Conservation (phyloP, 139 green algal genomes). For the Chlorella ohadii region DNA sequence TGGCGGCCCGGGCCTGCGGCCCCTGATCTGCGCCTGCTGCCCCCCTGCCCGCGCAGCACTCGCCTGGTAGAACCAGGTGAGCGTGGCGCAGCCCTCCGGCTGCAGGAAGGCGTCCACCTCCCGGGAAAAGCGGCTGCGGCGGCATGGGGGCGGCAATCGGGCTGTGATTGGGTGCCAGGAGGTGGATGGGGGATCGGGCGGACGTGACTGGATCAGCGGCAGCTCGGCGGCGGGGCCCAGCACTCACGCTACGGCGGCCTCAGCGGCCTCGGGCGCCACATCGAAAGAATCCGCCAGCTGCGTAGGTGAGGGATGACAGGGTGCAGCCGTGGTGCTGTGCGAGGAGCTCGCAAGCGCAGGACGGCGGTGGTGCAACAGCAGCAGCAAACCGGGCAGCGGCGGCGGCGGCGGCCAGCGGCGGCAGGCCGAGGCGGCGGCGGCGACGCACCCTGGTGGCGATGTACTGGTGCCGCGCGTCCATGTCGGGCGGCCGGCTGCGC, state of each 20-base stretch:
- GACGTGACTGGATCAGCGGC: background rate
- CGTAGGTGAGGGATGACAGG: too few relatives aligned
- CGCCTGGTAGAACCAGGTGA: slow-evolving; percentile 74
- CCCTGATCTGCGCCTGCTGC: too few relatives aligned
- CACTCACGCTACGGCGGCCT: slow-evolving; percentile 16
- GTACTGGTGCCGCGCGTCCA: slow-evolving; percentile 19
- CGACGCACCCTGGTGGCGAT: background rate
- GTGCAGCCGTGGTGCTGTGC: too few relatives aligned
- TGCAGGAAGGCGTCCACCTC: slow-evolving; percentile 73
- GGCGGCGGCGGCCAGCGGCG: too few relatives aligned
- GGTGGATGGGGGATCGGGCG: background rate
- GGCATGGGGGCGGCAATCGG: background rate
- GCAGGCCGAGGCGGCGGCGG: too few relatives aligned
- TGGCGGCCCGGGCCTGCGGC: background rate
- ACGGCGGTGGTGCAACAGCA: too few relatives aligned
- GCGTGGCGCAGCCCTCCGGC: slow-evolving; percentile 47
- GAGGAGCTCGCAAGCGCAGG: too few relatives aligned
- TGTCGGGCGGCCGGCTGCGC: background rate
- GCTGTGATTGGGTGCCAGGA: background rate
- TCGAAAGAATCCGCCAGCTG: slow-evolving; percentile 10
- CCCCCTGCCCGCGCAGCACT: background rate
- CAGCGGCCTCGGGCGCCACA: background rate
- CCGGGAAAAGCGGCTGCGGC: slow-evolving; percentile 59
- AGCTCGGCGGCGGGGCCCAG: background rate
- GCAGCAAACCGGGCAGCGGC: too few relatives aligned